Percentiles rank a stretch among this genome's conserved stretches.
Evolutionary conservation across 345 rosid species (phyloP).

Genomic region (Firmiana major): DNA sequence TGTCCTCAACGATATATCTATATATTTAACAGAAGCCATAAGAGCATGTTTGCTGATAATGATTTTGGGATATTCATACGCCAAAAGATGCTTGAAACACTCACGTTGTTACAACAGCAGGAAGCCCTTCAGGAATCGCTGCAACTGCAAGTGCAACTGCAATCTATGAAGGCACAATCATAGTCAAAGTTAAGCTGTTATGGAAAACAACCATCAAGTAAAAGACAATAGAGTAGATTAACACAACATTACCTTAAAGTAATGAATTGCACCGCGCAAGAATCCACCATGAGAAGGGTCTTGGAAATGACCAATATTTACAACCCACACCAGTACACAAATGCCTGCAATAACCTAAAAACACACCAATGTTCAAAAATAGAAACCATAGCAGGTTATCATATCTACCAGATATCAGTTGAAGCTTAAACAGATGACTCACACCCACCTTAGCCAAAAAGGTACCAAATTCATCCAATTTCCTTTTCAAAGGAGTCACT

Average conservation of each 20-base stretch:
- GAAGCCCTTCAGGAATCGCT: slow-evolving; percentile 99
- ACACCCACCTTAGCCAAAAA: slow-evolving; percentile 88
- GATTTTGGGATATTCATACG: neutral
- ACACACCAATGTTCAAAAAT: slow-evolving; percentile 15
- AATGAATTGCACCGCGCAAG: slow-evolving; percentile 89
- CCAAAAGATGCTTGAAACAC: slow-evolving; percentile 30
- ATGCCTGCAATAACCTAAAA: slow-evolving; percentile 91
- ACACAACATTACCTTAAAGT: slow-evolving; percentile 66
- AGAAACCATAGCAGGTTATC: neutral
- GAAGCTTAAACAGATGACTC: neutral
- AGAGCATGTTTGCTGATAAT: neutral
- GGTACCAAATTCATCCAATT: slow-evolving; percentile 96
- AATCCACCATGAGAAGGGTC: slow-evolving; percentile 97
- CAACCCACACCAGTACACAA: slow-evolving; percentile 91
- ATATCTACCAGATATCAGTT: neutral
- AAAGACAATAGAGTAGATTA: neutral
- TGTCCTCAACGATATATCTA: neutral
- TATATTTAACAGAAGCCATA: neutral
- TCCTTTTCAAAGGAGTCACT: slow-evolving; percentile 90
- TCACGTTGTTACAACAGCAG: slow-evolving; percentile 99
- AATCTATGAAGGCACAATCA: slow-evolving; percentile 58
- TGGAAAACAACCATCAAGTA: neutral
- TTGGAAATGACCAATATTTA: slow-evolving; percentile 89
- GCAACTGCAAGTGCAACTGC: slow-evolving; percentile 99
- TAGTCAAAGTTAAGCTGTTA: slow-evolving; percentile 5